Evolutionary conservation across 2,329 filamentous ascomycete species (phyloP).

Genomic region (Monosporascus ibericus): DNA sequence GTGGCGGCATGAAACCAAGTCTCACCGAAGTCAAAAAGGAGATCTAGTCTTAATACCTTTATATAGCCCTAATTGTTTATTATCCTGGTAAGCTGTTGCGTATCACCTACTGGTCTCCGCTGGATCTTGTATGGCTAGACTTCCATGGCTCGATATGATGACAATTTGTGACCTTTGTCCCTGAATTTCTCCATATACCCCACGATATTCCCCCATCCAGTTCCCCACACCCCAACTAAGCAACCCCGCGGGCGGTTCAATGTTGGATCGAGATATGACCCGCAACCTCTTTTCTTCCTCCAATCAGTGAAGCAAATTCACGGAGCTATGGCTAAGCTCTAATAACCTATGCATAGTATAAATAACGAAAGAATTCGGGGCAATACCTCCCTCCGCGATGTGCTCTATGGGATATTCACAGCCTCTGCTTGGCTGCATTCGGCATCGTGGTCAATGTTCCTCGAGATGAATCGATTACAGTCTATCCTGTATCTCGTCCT

Average conservation of each 20-base stretch:
- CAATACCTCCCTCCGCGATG: background rate
- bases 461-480: background rate
- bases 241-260: background rate
- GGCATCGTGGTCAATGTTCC: background rate
- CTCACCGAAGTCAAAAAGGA: background rate
- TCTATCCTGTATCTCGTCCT: background rate
- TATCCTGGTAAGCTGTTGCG: background rate
- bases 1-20: background rate
- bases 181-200: background rate
- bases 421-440: background rate
- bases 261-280: background rate
- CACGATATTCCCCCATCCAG: background rate
- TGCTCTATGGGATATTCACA: background rate
- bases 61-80: conserved; percentile 6
- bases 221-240: background rate
- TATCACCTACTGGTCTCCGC: too few species aligned
- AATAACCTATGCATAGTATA: background rate
- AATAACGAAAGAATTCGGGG: background rate
- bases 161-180: background rate
- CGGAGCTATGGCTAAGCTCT: too few species aligned
- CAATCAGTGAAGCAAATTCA: background rate
- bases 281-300: background rate
- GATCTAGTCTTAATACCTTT: conserved; percentile 9
- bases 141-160: background rate
- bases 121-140: too few species aligned